Evolutionary conservation across 2,329 filamentous ascomycete species (phyloP).

Genomic region (Pestalotiopsis sp.): DNA sequence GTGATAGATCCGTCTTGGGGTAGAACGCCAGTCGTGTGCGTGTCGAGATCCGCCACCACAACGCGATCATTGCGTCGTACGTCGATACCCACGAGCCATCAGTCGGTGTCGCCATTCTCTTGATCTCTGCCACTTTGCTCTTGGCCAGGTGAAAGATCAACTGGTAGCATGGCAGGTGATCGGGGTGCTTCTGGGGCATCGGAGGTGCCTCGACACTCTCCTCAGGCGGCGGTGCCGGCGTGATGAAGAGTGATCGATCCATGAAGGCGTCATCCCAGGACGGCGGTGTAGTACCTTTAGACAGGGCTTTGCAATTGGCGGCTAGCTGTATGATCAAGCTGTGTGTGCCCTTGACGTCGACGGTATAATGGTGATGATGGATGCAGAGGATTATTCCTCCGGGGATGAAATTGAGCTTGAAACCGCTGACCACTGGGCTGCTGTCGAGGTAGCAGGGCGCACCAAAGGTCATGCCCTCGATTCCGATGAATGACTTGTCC

Average conservation of each 20-base stretch:
- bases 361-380: background rate
- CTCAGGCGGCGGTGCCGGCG: too few species aligned
- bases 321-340: background rate
- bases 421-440: background rate
- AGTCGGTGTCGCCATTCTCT: background rate
- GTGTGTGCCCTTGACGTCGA: background rate
- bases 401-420: background rate
- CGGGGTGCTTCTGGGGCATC: background rate
- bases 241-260: slow-evolving; percentile 1
- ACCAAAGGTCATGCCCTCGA: background rate
- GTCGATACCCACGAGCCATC: slow-evolving; percentile 4
- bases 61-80: slow-evolving; percentile 3
- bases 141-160: background rate
- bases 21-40: background rate
- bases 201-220: background rate
- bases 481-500: background rate
- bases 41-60: background rate
- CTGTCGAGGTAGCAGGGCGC: background rate
- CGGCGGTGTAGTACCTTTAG: background rate
- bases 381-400: background rate
- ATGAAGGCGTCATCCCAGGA: background rate
- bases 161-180: background rate
- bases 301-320: background rate
- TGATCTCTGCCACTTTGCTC: slow-evolving; percentile 5
- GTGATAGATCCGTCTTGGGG: background rate